Evolutionary conservation across 2,329 filamentous ascomycete species (phyloP).

Genomic region (Trematosphaeria pertusa): DNA sequence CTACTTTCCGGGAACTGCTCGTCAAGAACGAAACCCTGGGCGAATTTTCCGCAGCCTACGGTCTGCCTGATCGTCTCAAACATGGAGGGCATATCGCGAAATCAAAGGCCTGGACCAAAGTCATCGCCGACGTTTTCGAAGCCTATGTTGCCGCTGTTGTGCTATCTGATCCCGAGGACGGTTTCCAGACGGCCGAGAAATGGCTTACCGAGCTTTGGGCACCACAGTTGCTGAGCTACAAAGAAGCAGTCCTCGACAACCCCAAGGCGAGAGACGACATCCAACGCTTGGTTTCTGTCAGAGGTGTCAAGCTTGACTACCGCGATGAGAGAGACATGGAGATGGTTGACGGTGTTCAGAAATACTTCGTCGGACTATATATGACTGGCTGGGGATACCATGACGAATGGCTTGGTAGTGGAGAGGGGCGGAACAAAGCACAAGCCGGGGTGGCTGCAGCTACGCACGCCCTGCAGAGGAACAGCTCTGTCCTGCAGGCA

Average conservation of each 20-base stretch:
- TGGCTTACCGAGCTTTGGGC: slow-evolving; percentile 83
- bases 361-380: slow-evolving; percentile 70
- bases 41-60: slow-evolving; percentile 73
- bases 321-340: slow-evolving; percentile 61
- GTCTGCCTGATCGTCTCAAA: slow-evolving; percentile 69
- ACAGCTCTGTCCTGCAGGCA: slow-evolving; percentile 21
- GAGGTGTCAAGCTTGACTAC: slow-evolving; percentile 48
- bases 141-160: slow-evolving; percentile 85
- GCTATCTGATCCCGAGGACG: slow-evolving; percentile 68
- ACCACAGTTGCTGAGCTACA: slow-evolving; percentile 34
- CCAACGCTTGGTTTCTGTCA: slow-evolving; percentile 41
- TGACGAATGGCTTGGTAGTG: slow-evolving; percentile 67
- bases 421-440: slow-evolving; percentile 70
- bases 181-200: slow-evolving; percentile 65
- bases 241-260: slow-evolving; percentile 44
- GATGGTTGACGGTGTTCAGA: slow-evolving; percentile 60
- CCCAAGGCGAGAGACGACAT: slow-evolving; percentile 49
- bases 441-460: slow-evolving; percentile 75
- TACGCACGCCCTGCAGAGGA: slow-evolving; percentile 63
- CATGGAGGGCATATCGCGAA: slow-evolving; percentile 51
- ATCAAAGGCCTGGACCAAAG: slow-evolving; percentile 63
- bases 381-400: slow-evolving; percentile 73
- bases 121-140: slow-evolving; percentile 87
- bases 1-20: slow-evolving; percentile 78
- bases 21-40: slow-evolving; percentile 82